Base-by-base conservation (phyloP, 2,329 filamentous ascomycete species). In the Colletotrichum tofieldiae region DNA sequence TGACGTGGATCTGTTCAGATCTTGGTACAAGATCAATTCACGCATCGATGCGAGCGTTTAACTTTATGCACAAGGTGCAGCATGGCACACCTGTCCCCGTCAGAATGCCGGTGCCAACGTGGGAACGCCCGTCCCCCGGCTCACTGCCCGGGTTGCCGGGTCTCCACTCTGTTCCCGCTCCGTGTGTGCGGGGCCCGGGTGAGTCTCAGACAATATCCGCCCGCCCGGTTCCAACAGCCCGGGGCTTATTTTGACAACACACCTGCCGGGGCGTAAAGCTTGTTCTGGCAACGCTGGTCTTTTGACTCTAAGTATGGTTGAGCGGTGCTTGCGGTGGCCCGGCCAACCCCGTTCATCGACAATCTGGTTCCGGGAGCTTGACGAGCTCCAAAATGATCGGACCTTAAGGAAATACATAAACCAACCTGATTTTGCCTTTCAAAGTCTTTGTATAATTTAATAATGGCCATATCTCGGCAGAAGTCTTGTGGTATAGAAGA, bases 201-300 rank as follows among this genome's bases (percentile, higher is more conserved):
- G 35, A 32, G 58, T 63, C 59, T 54, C 29, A 55, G 65, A 67
- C 47, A 37, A 26, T 18, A 39, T 56, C 65, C 65, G 59, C 65
- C 41, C 12, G 32, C 16, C 49, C 51, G 51, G 59, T 65, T 49
- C 47, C 35, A 65, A 37, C 66, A 59, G 65, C 32, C 18, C 7
- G 16, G 32, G 66, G 66, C 52, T 66, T 69, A 51, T 56, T 69
- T 68, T 18, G 16, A 68, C 66, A 51, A n/a, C 66, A 20, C 9
- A 35, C 52, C 5, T 37, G 18, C 32, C 7, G n/a, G 32, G n/a
- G 9, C 23, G 43, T 16, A 37, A 3, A 52, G 14, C 3, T 20
- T 32, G 26, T 2, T 39, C 16, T 20, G 8, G 18, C 8, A 8
- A 20, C 2, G 4, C 7, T 14, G 7, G 16, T 41, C n/a, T 14